phyloP scores from a whole-genome alignment of 768 basidiomycete genomes.

The Kwoniella heveanensis region DNA sequence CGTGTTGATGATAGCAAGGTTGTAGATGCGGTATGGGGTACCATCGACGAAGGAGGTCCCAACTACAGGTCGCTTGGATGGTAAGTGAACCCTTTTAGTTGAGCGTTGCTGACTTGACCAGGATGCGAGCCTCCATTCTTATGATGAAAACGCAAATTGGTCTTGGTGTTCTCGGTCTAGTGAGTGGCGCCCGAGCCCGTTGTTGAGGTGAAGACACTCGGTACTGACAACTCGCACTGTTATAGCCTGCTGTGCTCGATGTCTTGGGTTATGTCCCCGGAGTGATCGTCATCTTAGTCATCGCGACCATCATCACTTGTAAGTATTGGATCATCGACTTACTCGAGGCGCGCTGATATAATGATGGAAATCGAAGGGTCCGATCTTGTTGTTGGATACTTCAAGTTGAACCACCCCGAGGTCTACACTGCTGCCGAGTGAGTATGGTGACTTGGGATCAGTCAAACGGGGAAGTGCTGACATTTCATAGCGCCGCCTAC shows the following conservation, averaged over 20 bases:
- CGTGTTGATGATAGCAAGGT: constrained; percentile 13
- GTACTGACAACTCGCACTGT: background rate
- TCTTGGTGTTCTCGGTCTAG: constrained; percentile 36
- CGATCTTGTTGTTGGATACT: constrained; percentile 39
- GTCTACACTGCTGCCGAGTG: constrained; percentile 32
- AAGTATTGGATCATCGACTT: background rate
- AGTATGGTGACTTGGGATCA: background rate
- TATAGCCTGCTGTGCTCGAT: constrained; percentile 23
- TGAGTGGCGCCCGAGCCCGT: constrained; percentile 10
- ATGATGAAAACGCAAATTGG: constrained; percentile 40
- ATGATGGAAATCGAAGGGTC: no score
- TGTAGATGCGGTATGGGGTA: constrained; percentile 39
- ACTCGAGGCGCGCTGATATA: background rate
- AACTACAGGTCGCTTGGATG: constrained; percentile 34
- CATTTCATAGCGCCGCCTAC: constrained; percentile 24
- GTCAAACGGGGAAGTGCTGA: background rate
- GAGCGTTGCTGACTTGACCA: background rate
- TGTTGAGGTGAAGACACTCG: no score
- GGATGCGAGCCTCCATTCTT: constrained; percentile 11
- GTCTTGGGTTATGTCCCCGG: constrained; percentile 20
- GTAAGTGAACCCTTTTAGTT: constrained; percentile 1
- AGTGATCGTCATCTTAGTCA: constrained; percentile 28
- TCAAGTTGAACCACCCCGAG: constrained; percentile 49
- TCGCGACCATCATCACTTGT: constrained; percentile 39
- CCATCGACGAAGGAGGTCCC: constrained; percentile 34